phyloP scores from a whole-genome alignment of 1,284 basidiomycete genomes.

The Earliella scabrosa region DNA sequence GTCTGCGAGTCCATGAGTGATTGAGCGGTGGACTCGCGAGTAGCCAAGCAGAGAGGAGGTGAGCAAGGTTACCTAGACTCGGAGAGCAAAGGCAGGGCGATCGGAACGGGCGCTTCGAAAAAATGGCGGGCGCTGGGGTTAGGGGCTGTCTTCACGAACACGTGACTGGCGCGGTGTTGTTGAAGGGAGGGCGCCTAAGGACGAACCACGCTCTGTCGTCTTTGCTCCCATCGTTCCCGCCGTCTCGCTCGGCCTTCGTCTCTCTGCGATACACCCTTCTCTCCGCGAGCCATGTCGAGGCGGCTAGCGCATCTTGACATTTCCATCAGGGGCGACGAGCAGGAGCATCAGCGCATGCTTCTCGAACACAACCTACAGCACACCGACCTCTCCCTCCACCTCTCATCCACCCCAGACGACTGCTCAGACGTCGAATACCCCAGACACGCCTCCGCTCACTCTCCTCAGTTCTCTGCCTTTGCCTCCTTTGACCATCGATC shows the following conservation, averaged over 20 bases:
- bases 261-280: constrained; percentile 27
- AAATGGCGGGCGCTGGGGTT: constrained; percentile 9
- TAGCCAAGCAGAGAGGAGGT: neutral
- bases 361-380: constrained; percentile 76
- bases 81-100: neutral
- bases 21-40: neutral
- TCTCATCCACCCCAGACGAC: constrained; percentile 52
- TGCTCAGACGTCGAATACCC: constrained; percentile 66
- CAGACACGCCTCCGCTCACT: constrained; percentile 61
- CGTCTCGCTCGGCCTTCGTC: constrained; percentile 1
- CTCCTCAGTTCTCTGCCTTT: constrained; percentile 53
- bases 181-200: constrained; percentile 20
- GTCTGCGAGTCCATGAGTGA: constrained; percentile 75
- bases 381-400: constrained; percentile 69
- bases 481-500: constrained; percentile 64
- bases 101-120: constrained; percentile 11
- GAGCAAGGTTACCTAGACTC: neutral
- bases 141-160: constrained; percentile 18
- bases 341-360: constrained; percentile 71
- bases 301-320: constrained; percentile 35
- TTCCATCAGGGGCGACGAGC: constrained; percentile 68
- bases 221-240: constrained; percentile 4
- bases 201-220: constrained; percentile 17
- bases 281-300: constrained; percentile 26
- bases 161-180: constrained; percentile 33